Evolutionary conservation across 345 rosid genomes (phyloP).

Genomic region (Trapa bicornis): DNA sequence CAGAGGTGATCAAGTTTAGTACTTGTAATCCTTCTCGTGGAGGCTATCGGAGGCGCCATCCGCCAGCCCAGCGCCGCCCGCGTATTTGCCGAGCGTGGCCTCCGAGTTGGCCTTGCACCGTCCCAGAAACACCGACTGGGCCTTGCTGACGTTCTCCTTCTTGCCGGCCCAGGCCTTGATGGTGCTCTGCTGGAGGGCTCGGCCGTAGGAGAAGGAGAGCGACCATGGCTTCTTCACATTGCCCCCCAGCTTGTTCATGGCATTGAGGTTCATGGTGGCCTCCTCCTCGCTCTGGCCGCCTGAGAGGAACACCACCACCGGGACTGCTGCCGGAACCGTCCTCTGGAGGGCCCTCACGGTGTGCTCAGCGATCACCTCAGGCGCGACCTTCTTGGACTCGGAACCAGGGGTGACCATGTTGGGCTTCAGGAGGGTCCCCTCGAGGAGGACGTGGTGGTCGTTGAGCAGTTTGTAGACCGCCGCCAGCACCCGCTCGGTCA

Average conservation of each 20-base stretch:
- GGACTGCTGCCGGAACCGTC: conserved; percentile 16
- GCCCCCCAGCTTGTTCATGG: conserved; percentile 14
- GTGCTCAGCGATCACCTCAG: conserved; percentile 11
- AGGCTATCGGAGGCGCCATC: conserved; percentile 22
- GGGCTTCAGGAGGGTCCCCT: conserved; percentile 20
- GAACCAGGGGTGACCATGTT: conserved; percentile 18
- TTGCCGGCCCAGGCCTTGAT: conserved; percentile 17
- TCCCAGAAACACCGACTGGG: conserved; percentile 8
- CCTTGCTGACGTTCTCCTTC: conserved; percentile 15
- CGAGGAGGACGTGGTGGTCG: conserved; percentile 15
- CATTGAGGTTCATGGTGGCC: conserved; percentile 17
- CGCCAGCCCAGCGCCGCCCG: conserved; percentile 5
- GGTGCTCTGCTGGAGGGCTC: conserved; percentile 23
- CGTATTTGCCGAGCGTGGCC: conserved; percentile 15
- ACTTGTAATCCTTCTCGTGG: conserved; percentile 19
- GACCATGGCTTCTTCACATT: conserved; percentile 14
- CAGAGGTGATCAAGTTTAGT: not conserved
- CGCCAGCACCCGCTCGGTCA: conserved; percentile 15
- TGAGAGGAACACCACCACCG: conserved; percentile 16
- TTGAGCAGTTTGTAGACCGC: conserved; percentile 19
- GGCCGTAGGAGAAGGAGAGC: not conserved
- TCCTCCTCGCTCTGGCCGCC: conserved; percentile 22
- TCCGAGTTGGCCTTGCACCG: conserved; percentile 20
- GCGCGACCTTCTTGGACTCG: conserved; percentile 11
- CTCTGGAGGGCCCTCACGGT: conserved; percentile 16